phyloP scores from a whole-genome alignment of 495 filamentous ascomycete species.

The Aspergillus conjunctus region DNA sequence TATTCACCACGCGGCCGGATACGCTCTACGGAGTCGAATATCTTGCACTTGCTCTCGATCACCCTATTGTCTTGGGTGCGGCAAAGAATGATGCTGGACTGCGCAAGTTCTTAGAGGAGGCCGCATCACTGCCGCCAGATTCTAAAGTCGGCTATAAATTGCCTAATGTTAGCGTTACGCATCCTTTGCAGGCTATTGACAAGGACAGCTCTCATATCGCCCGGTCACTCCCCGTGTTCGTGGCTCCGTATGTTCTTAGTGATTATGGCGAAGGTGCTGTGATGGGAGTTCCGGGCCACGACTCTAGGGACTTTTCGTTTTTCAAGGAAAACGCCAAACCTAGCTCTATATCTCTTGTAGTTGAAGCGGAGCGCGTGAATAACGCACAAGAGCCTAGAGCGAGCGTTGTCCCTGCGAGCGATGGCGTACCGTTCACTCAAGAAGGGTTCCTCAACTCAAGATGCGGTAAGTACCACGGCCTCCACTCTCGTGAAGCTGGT shows the following conservation, averaged over 20 bases:
- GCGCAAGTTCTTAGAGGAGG: conserved; percentile 64
- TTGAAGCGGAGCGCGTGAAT: conserved; percentile 35
- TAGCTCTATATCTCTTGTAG: conserved; percentile 53
- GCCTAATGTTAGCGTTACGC: conserved; percentile 59
- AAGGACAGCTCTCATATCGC: conserved; percentile 51
- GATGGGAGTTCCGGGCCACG: conserved; percentile 90
- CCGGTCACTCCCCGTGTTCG: conserved; percentile 69
- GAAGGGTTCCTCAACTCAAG: conserved; percentile 48
- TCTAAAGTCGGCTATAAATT: conserved; percentile 77
- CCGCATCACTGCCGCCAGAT: conserved; percentile 62
- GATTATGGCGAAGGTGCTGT: conserved; percentile 88
- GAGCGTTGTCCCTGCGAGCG: conserved; percentile 37
- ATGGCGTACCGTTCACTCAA: conserved; percentile 45
- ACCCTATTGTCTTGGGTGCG: conserved; percentile 66
- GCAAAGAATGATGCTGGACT: conserved; percentile 62
- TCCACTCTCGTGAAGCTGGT: conserved; percentile 63
- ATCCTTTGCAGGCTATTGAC: conserved; percentile 62
- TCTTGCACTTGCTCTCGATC: conserved; percentile 72
- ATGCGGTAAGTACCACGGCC: conserved; percentile 52
- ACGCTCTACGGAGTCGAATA: conserved; percentile 85
- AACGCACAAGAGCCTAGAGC: conserved; percentile 39
- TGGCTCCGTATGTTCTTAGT: conserved; percentile 81
- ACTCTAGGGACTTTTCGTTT: conserved; percentile 73
- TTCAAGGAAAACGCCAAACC: conserved; percentile 68
- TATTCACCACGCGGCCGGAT: conserved; percentile 83